phyloP scores from a whole-genome alignment of 2,329 filamentous ascomycete genomes.

The Pezicula rhizophila region DNA sequence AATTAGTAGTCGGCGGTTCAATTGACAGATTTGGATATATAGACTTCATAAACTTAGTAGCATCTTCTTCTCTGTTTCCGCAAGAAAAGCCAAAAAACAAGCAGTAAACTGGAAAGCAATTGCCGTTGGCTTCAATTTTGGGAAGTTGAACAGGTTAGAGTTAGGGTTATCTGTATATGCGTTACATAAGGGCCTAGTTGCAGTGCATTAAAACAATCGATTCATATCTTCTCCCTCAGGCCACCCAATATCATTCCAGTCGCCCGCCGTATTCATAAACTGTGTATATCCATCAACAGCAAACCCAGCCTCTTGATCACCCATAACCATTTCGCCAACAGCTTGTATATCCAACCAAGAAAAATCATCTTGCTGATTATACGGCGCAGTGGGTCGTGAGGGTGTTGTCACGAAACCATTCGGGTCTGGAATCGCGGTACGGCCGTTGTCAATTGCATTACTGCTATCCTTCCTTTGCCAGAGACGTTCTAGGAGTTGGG shows the following conservation, averaged over 20 bases:
- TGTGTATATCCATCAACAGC: conserved; percentile 10
- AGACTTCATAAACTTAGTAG: too few relatives aligned
- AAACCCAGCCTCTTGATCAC: conserved; percentile 25
- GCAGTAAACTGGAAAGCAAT: too few relatives aligned
- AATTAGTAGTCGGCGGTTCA: too few relatives aligned
- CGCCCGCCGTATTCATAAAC: conserved; percentile 8
- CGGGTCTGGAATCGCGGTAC: conserved; percentile 25
- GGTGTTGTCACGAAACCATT: conserved; percentile 18
- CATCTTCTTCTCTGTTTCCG: too few relatives aligned
- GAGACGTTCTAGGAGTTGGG: conserved; percentile 50
- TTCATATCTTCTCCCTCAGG: conserved; percentile 4
- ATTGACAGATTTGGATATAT: too few relatives aligned
- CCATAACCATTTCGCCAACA: conserved; percentile 49
- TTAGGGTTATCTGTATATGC: too few relatives aligned
- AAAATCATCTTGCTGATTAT: conserved; percentile 46
- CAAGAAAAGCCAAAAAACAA: too few relatives aligned
- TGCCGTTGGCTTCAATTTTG: background rate
- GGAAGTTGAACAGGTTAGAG: too few relatives aligned
- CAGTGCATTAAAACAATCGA: background rate
- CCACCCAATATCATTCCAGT: conserved; percentile 8
- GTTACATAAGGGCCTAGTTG: too few relatives aligned
- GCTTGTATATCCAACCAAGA: conserved; percentile 57
- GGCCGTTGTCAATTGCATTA: conserved; percentile 13
- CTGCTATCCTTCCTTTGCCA: conserved; percentile 34
- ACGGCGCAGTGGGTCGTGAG: conserved; percentile 27